Percentiles rank a stretch among this genome's conserved stretches.
These are phyloP conservation scores for Kalmusia sp. DNA, from an alignment of 2,329 filamentous ascomycete species.

Conservation along the genomic window DNA sequence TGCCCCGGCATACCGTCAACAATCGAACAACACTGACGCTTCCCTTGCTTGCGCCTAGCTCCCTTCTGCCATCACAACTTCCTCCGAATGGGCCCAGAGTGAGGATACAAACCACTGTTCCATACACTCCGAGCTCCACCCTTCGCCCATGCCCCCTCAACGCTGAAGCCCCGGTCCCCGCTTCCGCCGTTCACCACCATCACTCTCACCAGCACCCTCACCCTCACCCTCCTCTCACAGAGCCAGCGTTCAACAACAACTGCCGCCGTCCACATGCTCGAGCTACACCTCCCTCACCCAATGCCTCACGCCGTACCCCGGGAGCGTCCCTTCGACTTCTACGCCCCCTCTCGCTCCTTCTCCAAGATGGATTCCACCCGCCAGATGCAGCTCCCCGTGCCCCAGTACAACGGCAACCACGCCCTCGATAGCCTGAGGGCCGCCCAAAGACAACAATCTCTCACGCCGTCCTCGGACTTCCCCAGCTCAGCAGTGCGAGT, in stretches of 20 bases:
- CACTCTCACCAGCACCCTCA: slow-evolving; percentile 1
- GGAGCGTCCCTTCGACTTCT: slow-evolving; percentile 44
- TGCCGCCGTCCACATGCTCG: slow-evolving; percentile 44
- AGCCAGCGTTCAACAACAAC: slow-evolving; percentile 7
- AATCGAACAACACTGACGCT: slow-evolving; percentile 19
- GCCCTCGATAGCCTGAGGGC: slow-evolving; percentile 30
- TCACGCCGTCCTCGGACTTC: slow-evolving; percentile 44
- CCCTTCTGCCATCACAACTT: slow-evolving; percentile 12
- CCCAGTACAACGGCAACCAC: slow-evolving; percentile 22
- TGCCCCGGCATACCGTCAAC: slow-evolving; percentile 37
- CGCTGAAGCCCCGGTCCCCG: not conserved
- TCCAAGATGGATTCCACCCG: slow-evolving; percentile 36
- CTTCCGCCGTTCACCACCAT: too few relatives aligned
- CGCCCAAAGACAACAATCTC: slow-evolving; percentile 28
- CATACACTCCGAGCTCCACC: not conserved
- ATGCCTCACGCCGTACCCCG: slow-evolving; percentile 49
- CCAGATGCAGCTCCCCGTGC: slow-evolving; percentile 43
- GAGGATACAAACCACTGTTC: slow-evolving; percentile 13
- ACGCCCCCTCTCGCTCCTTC: slow-evolving; percentile 29
- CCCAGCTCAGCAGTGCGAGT: slow-evolving; percentile 39
- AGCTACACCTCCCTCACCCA: slow-evolving; percentile 49
- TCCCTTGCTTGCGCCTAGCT: slow-evolving; percentile 39
- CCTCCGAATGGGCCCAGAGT: slow-evolving; percentile 28
- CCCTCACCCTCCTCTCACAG: slow-evolving; percentile 14
- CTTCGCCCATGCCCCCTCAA: slow-evolving; percentile 9